Base-by-base conservation (phyloP, 2,329 filamentous ascomycete species). In the Ceratocystis cacaofunesta region DNA sequence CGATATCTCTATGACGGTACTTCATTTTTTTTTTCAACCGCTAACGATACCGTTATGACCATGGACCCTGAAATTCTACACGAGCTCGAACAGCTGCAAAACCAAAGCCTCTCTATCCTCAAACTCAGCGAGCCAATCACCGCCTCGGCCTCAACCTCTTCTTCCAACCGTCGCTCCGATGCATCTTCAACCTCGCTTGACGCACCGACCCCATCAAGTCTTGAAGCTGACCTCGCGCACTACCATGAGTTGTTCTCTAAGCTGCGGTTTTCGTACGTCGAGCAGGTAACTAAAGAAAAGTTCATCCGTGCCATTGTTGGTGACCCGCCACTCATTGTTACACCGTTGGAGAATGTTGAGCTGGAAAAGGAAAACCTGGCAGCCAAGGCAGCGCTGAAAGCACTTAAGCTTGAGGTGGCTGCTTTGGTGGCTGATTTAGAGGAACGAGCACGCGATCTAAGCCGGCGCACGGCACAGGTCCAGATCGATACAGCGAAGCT, bases 231-330 rank as follows among this genome's bases (percentile, higher is more conserved):
- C 74, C 80, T 97, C 32, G 80, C 82, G 36, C 92, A 97, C 75
- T 96, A 97, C 78, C 90, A 89, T 77, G 92, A 96, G 76, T 83
- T 97, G 22, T 99, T 97, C 76, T 88, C 90, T 52, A 97, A 99
- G 77, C 82, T 97, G 48, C 90, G 92, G 70, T 97, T 97, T 79
- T 95, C 89, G 69, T 97, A 97, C 76, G 88, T 96, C 70, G 94
- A 99, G 76, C 94, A 97, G 78, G 91, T 97, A 68, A 97, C 92
- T 57, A 99, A 97, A 76, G 94, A 99, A 75, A 95, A 96, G 72
- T 97, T 96, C 75, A 86, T 99, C 65, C 89, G 91, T 70, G 87
- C 89, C 69, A 95, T 97, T 70, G 90, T 95, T 17, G 90, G 90
- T 69, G 89, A 96, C 69, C 90, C 92, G 61, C 94, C 92, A 0